Conservation (phyloP, 345 rosid genomes). For the Limnanthes douglasii region DNA sequence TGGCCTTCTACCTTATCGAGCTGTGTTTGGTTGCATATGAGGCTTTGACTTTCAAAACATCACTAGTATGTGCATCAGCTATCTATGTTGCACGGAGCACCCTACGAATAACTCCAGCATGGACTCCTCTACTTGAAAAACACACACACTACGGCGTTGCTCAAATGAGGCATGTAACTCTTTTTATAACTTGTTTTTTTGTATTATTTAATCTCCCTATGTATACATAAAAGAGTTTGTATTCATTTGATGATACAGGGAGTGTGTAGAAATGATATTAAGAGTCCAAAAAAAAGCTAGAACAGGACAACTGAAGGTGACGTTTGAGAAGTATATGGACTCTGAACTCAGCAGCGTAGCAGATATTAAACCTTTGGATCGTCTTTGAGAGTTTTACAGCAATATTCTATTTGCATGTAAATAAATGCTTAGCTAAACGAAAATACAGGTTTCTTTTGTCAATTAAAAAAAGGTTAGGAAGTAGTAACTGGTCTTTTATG, state of each 20-base stretch:
- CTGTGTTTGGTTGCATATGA: conserved; percentile 68
- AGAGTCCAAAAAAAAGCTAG: conserved; percentile 56
- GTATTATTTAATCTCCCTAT: neutral
- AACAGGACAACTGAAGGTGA: conserved; percentile 41
- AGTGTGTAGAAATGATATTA: conserved; percentile 68
- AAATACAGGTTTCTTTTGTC: conserved; percentile 5
- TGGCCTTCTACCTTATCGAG: conserved; percentile 78
- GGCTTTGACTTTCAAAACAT: conserved; percentile 65
- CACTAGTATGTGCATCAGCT: conserved; percentile 85
- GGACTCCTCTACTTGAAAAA: conserved; percentile 57
- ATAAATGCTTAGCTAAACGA: too few species aligned
- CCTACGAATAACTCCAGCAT: conserved; percentile 41
- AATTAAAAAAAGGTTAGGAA: conserved; percentile 3
- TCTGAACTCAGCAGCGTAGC: conserved; percentile 36
- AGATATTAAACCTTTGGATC: conserved; percentile 39
- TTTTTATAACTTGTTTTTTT: too few species aligned
- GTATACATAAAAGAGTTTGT: conserved; percentile 1
- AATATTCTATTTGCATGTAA: too few species aligned
- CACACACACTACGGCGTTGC: conserved; percentile 48
- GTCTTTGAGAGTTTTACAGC: neutral
- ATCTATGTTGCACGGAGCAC: conserved; percentile 70
- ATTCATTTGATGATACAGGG: conserved; percentile 27
- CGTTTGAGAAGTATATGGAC: conserved; percentile 56
- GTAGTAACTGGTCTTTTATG: conserved; percentile 5
- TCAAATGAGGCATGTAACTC: conserved; percentile 42